Percentiles rank a stretch among this genome's conserved stretches.
phyloP scores from a whole-genome alignment of 768 basidiomycete species.

The Tricholoma matsutake region DNA sequence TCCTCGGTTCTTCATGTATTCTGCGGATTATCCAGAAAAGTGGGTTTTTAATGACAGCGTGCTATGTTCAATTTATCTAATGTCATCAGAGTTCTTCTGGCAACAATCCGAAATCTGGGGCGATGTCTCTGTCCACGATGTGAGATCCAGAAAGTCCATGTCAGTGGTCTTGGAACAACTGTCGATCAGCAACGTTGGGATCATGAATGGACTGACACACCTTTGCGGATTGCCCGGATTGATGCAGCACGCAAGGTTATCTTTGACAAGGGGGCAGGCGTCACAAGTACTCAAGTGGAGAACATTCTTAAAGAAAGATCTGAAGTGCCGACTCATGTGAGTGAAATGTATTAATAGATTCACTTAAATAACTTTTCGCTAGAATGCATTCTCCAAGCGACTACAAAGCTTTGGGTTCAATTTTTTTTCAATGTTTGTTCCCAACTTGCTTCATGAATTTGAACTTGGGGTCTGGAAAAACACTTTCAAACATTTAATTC shows the following conservation, averaged over 20 bases:
- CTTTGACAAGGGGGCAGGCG: conserved; percentile 20
- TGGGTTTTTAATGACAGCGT: conserved; percentile 12
- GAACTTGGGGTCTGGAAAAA: conserved; percentile 39
- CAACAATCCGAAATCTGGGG: conserved; percentile 16
- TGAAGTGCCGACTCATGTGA: conserved; percentile 28
- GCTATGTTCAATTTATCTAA: background rate
- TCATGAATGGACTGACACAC: conserved; percentile 7
- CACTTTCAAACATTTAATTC: conserved; percentile 32
- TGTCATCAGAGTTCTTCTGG: conserved; percentile 17
- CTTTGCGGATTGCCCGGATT: conserved; percentile 10
- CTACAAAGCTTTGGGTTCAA: conserved; percentile 21
- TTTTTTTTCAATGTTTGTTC: conserved; percentile 24
- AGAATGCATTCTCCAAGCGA: conserved; percentile 34
- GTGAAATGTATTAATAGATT: conserved; percentile 2
- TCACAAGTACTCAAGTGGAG: conserved; percentile 26
- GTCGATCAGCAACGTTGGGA: conserved; percentile 1
- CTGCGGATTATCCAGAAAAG: conserved; percentile 32
- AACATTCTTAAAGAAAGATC: conserved; percentile 23
- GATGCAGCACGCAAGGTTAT: conserved; percentile 20
- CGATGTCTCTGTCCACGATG: conserved; percentile 21
- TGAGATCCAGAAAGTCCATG: conserved; percentile 6
- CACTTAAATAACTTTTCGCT: conserved; percentile 1
- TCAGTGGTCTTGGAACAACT: conserved; percentile 11
- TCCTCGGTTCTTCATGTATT: conserved; percentile 26
- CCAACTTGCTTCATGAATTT: conserved; percentile 38